phyloP scores from a whole-genome alignment of 148 eudicot genomes.

The Amaranthus cruentus region DNA sequence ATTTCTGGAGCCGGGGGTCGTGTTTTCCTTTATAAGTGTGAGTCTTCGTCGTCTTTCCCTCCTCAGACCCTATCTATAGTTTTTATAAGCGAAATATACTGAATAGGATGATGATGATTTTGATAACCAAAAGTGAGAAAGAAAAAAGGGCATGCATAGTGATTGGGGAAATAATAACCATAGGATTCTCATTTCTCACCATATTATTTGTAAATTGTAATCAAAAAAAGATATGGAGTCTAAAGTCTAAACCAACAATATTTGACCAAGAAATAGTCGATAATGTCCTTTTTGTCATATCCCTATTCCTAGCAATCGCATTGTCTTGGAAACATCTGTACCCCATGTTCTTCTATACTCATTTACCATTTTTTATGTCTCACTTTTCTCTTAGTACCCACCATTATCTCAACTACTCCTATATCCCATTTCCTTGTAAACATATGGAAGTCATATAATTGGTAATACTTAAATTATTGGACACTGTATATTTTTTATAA shows the following conservation, averaged over 20 bases:
- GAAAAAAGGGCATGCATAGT: slow-evolving; percentile 3
- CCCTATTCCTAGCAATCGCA: slow-evolving; percentile 1
- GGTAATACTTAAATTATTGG: too few species aligned
- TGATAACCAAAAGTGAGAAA: too few species aligned
- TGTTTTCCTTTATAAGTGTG: too few species aligned
- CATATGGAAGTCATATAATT: too few species aligned
- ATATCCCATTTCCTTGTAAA: too few species aligned
- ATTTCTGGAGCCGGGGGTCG: too few species aligned
- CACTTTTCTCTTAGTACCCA: not conserved
- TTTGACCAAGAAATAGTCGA: slow-evolving; percentile 26
- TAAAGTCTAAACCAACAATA: slow-evolving; percentile 25
- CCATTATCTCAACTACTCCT: not conserved
- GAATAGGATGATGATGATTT: too few species aligned
- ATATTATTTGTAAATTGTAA: not conserved
- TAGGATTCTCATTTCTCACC: slow-evolving; percentile 30
- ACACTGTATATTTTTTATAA: too few species aligned
- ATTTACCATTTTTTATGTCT: slow-evolving; percentile 1
- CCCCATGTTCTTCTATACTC: slow-evolving; percentile 28
- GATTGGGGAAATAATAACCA: slow-evolving; percentile 18
- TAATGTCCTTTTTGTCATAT: slow-evolving; percentile 16
- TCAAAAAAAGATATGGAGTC: slow-evolving; percentile 5
- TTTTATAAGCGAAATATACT: too few species aligned
- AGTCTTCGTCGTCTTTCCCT: too few species aligned
- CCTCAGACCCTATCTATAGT: too few species aligned
- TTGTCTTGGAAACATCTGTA: slow-evolving; percentile 27